Evolutionary conservation across 1,284 basidiomycete species (phyloP), one percentile per base, ranked within the genome.

Genomic region (Ceratobasidium sp.): DNA sequence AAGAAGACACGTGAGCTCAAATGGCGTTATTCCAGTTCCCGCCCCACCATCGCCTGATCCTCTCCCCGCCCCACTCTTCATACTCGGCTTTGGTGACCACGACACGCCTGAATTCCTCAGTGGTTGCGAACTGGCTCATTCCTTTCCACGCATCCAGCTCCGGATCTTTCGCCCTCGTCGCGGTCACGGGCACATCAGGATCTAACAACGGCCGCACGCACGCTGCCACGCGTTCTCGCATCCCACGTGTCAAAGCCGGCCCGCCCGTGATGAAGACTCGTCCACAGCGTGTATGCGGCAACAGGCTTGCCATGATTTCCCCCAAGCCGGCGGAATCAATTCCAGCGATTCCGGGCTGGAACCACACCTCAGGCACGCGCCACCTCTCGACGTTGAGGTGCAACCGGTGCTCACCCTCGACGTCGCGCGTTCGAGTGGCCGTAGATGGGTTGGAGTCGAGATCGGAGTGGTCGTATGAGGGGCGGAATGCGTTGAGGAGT

Each of bases 371-470:
- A 75, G 94, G 95, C 1, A 94, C 95, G 22, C 97, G 87, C 85
- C 95, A 95, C 46, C 96, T 85, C 83, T 99, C 98, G n/a, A 95
- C 89, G 80, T 93, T 98, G 59, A 99, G 84, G 79, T 98, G 96
- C 61, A 98, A 88, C 76, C 95, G 90, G 69, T 92, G 74, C 80
- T 80, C 77, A 91, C 92, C 86, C 81, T 90, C 89, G 5, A 84
- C 74, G 74, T 83, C 81, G 37, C 69, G 69, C 24, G 58, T 39
- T n/a, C 58, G 56, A 31, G 65, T 69, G 22, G 65, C 46, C 5
- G 69, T 72, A 46, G n/a, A 22, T 11, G 69, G 69, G 58, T 72
- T 72, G 2, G 69, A 58, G 41, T 84, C 84, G 1, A 89, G 84
- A 77, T 96, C 90, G 43, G 81, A 84, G 43, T 82, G 79, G 6